phyloP scores from a whole-genome alignment of 2,329 filamentous ascomycete species.

The Stemphylium vesicarium region DNA sequence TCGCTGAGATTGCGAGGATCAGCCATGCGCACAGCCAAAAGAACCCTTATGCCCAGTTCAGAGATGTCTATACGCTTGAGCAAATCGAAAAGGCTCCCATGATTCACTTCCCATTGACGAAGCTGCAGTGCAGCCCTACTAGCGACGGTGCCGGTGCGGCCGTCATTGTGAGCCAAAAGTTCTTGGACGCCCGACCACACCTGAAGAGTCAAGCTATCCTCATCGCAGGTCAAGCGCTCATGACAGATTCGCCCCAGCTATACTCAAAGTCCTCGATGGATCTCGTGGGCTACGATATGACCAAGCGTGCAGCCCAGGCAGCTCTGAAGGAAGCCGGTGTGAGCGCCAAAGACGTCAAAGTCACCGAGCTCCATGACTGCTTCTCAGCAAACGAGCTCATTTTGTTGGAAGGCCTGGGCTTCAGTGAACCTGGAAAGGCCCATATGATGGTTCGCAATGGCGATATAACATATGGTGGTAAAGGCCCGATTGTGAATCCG shows the following conservation, averaged over 20 bases:
- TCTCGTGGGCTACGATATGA: slow-evolving; percentile 89
- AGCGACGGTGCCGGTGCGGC: slow-evolving; percentile 90
- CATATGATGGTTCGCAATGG: slow-evolving; percentile 87
- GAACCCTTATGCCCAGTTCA: slow-evolving; percentile 96
- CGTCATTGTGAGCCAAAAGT: slow-evolving; percentile 84
- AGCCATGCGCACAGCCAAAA: slow-evolving; percentile 88
- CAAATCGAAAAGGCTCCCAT: slow-evolving; percentile 77
- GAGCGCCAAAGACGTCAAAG: slow-evolving; percentile 71
- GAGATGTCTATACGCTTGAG: slow-evolving; percentile 83
- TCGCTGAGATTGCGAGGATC: slow-evolving; percentile 89
- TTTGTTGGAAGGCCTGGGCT: slow-evolving; percentile 80
- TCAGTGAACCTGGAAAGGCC: slow-evolving; percentile 78
- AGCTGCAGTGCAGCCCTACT: slow-evolving; percentile 95
- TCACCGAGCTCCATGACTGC: slow-evolving; percentile 94
- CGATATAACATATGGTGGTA: slow-evolving; percentile 88
- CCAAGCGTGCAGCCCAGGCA: slow-evolving; percentile 68
- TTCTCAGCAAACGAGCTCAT: slow-evolving; percentile 96
- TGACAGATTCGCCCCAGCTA: slow-evolving; percentile 79
- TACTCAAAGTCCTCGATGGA: slow-evolving; percentile 84
- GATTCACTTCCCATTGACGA: slow-evolving; percentile 86
- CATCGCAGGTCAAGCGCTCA: slow-evolving; percentile 83
- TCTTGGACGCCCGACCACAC: slow-evolving; percentile 82
- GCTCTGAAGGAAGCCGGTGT: slow-evolving; percentile 77
- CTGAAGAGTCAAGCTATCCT: slow-evolving; percentile 79
- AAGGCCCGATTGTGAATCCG: slow-evolving; percentile 79